Base-by-base conservation (phyloP, 306 rosid genomes). In the Cicer judaicum region DNA sequence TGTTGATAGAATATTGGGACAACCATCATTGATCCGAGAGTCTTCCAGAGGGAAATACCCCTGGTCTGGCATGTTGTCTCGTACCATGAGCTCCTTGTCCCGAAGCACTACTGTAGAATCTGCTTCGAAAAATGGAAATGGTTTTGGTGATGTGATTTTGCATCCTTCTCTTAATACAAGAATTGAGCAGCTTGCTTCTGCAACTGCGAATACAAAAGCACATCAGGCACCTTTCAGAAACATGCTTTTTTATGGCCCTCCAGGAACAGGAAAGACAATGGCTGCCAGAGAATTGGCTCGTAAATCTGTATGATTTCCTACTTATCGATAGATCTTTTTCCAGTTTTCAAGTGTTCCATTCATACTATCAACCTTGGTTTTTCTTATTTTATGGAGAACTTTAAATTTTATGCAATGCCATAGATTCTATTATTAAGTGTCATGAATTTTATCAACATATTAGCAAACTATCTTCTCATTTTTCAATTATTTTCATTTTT, bases 261-360 rank as follows among this genome's bases (percentile, higher is more conserved):
- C 98, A 14, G 99, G 99, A 83, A 95, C 99, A 49, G 99, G 99
- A 74, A 95, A 95, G 72, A 95, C 99, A 63, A 90, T 95, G 99
- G 99, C 97, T 54, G 99, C 99, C 24, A 87, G 99, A 80, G 98
- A 92, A 86, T 73, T 95, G 78, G 99, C 99, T 83, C 90, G 72
- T 2, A 95, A 88, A 90, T 95, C 98, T 80, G 99, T 95, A 92
- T 29, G 96, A 59, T 36, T 65, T 78, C 78, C 13, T 16, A 64
- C 72, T 34, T 13, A 39, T 67, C 36, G 64, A 14, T 70, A 13
- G 38, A 74, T 66, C 21, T 10, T 77, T 8, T 49, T 78, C 57
- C 59, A 49, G 70, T 21, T 86, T 73, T 61, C 46, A 47, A n/a
- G 10, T 53, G 29, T 44, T 29, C 13, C 60, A 29, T 18, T 16